Base-by-base conservation (phyloP, 1,284 basidiomycete species). In the Fistulina hepatica region DNA sequence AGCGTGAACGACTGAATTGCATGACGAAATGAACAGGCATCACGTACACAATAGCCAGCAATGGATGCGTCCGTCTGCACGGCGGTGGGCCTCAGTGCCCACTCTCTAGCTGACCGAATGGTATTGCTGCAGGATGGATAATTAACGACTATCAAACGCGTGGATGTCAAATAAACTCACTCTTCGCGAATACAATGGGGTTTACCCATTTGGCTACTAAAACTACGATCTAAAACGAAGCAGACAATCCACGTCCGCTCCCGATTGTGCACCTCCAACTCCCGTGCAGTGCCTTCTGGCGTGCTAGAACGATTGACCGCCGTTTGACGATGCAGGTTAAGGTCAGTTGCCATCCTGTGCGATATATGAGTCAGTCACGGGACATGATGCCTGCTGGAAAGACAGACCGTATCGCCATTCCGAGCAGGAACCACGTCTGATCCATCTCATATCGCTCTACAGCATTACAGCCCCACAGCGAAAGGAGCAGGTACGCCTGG, bases 371-470 rank as follows among this genome's bases (percentile, higher is more conserved):
- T 39, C 20, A 43, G 40, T 40, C 34, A 37, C 28, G 22, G 22
- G 36, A 32, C 24, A 35, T 38, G 38, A 28, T 32, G 20, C 21
- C 22, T 27, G 39, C 42, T 26, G 15, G 26, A 15, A 41, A 32
- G 20, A 44, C 52, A 15, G 30, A 82, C 81, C 82, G 67, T 47
- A 88, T 86, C 11, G 74, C 85, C 80, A 89, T 85, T 21, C 88
- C 86, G 20, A 93, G 66, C 35, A 90, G 66, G 49, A 90, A 57
- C 92, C 94, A 98, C 0, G 93, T 97, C 51, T 86, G 81, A 61
- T 98, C 94, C 52, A 97, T 91, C 56, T 98, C 95, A 53, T 90
- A 97, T 12, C 88, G 74, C 58, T 92, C 88, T 24, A 89, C 88
- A 4, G 89, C 88, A n/a, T 89, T 88, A 46, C 82, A 78, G 2